Conservation (phyloP, 768 basidiomycete genomes). For the Phaeotremella skinneri region DNA sequence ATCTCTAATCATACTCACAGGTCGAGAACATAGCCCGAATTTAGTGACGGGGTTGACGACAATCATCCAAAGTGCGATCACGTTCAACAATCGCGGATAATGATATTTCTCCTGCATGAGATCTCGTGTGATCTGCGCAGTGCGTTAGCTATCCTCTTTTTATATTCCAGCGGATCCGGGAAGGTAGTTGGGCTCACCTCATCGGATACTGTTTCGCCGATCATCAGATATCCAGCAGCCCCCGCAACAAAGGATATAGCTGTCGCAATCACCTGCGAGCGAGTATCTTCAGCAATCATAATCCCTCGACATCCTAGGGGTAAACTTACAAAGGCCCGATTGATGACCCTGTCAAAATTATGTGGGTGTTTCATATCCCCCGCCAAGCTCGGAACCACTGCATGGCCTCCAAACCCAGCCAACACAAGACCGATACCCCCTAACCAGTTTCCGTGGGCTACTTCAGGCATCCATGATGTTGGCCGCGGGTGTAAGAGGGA, state of each 20-base stretch:
- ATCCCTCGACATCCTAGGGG: neutral
- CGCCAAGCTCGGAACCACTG: conserved; percentile 83
- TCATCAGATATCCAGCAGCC: conserved; percentile 86
- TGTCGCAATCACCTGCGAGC: conserved; percentile 61
- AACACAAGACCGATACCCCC: conserved; percentile 85
- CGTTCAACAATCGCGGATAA: conserved; percentile 69
- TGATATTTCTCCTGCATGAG: conserved; percentile 61
- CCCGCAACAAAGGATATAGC: conserved; percentile 64
- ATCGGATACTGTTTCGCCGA: conserved; percentile 72
- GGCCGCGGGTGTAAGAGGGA: conserved; percentile 72
- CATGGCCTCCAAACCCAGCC: conserved; percentile 92
- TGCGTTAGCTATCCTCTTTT: too few species aligned
- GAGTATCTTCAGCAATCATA: neutral
- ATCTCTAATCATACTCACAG: conserved; percentile 56
- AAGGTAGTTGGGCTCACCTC: conserved; percentile 59
- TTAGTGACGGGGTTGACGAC: conserved; percentile 62
- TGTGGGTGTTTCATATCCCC: conserved; percentile 83
- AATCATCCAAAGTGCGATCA: conserved; percentile 77
- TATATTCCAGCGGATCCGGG: too few species aligned
- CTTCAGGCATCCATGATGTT: conserved; percentile 63
- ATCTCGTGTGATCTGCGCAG: conserved; percentile 71
- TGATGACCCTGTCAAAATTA: conserved; percentile 66
- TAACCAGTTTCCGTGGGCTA: conserved; percentile 60
- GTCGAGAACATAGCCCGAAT: conserved; percentile 78
- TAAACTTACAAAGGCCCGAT: conserved; percentile 74